A percentile compares a stretch with the other conserved stretches of the same genome.
Conservation (phyloP, 179 eudicot genomes). For the Gypsophila paniculata region DNA sequence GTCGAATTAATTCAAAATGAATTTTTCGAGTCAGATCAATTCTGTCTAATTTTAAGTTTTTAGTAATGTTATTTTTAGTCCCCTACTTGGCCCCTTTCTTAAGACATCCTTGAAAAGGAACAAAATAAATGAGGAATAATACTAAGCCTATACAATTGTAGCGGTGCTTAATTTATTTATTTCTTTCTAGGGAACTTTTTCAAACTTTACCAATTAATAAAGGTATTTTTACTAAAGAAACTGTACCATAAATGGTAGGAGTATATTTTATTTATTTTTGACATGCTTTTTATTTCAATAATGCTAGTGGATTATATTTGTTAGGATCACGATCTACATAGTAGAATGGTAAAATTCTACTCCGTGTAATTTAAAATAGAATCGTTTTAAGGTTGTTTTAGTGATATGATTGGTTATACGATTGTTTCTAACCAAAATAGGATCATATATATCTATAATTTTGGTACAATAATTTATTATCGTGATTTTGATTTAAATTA, state of each 20-base stretch:
- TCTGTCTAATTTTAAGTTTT: constrained; percentile 33
- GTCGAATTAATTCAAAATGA: too few species aligned
- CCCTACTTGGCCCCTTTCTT: constrained; percentile 23
- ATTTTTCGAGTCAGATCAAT: too few species aligned
- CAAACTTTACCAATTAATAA: constrained; percentile 11
- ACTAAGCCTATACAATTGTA: constrained; percentile 11
- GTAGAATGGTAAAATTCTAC: too few species aligned
- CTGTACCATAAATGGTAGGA: background rate
- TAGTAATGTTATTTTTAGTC: constrained; percentile 51
- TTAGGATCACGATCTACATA: background rate
- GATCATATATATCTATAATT: too few species aligned
- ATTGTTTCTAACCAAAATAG: too few species aligned
- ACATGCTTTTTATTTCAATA: background rate
- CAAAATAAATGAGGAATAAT: constrained; percentile 27
- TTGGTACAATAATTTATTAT: background rate
- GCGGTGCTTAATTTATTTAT: background rate
- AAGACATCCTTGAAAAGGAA: constrained; percentile 54
- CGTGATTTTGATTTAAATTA: too few species aligned
- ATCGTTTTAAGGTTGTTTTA: too few species aligned
- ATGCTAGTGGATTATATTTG: background rate
- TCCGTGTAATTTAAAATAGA: too few species aligned
- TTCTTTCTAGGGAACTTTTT: constrained; percentile 8
- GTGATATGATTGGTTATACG: background rate
- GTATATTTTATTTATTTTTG: background rate
- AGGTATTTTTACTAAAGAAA: constrained; percentile 8